Evolutionary conservation across 2,329 filamentous ascomycete species (phyloP), one percentile per base, ranked within the genome.

Genomic region (Penicillium sclerotigenum): DNA sequence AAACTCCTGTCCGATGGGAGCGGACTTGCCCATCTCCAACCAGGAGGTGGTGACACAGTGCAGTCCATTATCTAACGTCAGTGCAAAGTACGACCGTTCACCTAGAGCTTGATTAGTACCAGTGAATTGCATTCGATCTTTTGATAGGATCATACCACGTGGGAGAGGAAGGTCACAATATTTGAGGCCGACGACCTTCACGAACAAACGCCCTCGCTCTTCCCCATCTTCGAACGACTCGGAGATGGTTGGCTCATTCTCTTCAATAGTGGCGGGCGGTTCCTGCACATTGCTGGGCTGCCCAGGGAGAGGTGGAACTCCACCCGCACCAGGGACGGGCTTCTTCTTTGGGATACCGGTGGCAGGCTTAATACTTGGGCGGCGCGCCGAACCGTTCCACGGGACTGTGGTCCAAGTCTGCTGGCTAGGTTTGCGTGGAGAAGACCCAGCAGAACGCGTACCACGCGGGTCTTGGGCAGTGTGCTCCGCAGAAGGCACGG

Each of bases 121-220:
- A 42, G 10, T 14, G 16, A n/a, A 14, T 7, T 34, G 4, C 9
- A 16, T 20, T 8, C 16, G n/a, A 8, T 33, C 31, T n/a, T 33
- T 2, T 18, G 10, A 37, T 24, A 18, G n/a, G 37, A 29, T 33
- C 88, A 81, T 83, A 94, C 91, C 93, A 77, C 87, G 89, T 31
- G 94, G 92, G 53, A 99, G 79, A 22, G 94, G 93, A 6, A 66
- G 80, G 69, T 97, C 92, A 36, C 99, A 82, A 66, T 97, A 92
- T 73, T 97, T 97, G 61, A 97, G 91, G 42, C 93, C 92, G 73
- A 97, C 88, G n/a, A 99, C 94, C 79, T 99, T 99, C 63, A 99
- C 92, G 67, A 99, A 99, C 1, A 99, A 81, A 58, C 94, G 83
- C 10, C 94, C 94, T 65, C 94, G 82, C 75, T 99, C 94, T 56